Evolutionary conservation across 257 asterid genomes (phyloP).

Genomic region (Solanum pimpinellifolium): DNA sequence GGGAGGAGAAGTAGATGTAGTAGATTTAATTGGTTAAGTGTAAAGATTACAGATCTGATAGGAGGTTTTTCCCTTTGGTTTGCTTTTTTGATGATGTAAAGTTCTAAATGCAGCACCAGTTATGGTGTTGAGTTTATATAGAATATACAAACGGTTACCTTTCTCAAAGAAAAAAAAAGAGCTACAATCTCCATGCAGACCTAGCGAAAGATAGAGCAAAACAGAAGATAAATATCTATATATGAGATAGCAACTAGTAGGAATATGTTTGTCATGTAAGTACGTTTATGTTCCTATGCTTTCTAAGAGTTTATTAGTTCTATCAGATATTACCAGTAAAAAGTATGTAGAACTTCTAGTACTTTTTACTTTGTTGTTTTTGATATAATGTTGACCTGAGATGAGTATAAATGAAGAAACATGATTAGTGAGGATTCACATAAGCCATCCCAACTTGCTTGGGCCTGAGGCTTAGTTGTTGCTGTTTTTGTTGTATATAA

Average conservation of each 20-base stretch:
- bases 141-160: background rate
- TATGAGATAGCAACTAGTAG: background rate
- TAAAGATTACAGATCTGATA: background rate
- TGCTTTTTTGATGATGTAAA: background rate
- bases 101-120: background rate
- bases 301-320: background rate
- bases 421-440: background rate
- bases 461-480: background rate
- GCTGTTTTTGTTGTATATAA: background rate
- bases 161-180: background rate
- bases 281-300: background rate
- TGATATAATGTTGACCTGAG: background rate
- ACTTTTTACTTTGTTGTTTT: background rate
- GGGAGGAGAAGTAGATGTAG: background rate
- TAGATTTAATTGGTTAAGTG: background rate
- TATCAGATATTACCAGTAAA: background rate
- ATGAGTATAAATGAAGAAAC: background rate
- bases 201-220: background rate
- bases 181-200: background rate
- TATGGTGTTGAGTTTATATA: background rate
- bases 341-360: background rate
- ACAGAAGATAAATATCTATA: background rate
- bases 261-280: background rate
- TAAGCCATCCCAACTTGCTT: background rate
- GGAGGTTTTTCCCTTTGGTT: background rate